Base-by-base conservation (phyloP, 1,139 yeast species). In the Pichia sp. region DNA sequence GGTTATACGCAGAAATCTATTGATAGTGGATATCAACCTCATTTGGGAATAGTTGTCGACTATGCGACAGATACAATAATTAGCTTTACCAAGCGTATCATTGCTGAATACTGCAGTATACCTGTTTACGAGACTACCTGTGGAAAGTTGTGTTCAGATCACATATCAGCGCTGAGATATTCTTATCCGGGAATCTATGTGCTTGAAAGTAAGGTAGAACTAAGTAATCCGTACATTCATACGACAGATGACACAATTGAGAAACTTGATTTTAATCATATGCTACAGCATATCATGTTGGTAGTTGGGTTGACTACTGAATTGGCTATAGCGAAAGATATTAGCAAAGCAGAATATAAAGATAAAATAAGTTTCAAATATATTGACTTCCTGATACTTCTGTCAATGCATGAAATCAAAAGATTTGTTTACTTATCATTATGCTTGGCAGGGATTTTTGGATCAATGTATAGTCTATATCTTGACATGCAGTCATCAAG, bases 141-240 rank as follows among this genome's bases (percentile, higher is more conserved):
- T 66, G 96, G 96, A 0, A 88, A 88, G 58, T 95, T 95, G 0
- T 88, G 97, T 64, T 83, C 95, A 29, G 97, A 90, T 64, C 96
- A 88, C 62, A 85, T 94, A 4, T 80, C 95, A 43, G 95, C 96
- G 2, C 64, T 79, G 44, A 81, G 83, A 60, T 77, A 77, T 54
- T 96, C 97, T 1, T 86, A 73, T 62, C 96, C 97, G 9, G 75
- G 87, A 26, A 75, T 88, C 36, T 85, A 87, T 63, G 82, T 86
- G 46, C 77, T 85, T 52, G 98, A 90, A 64, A 73, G 86, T 43
- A 82, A 75, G 50, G 73, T 86, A 63, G 70, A 75, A 47, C 71
- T 72, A 52, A 69, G 79, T 5, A 81, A 79, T 63, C 81, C 80
- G 41, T 81, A 69, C 58, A 81, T 87, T 51, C 97, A 90, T 65